A percentile compares a stretch with the other conserved stretches of the same genome.
phyloP scores from a whole-genome alignment of 495 filamentous ascomycete species.

The Penicillium arizonense region DNA sequence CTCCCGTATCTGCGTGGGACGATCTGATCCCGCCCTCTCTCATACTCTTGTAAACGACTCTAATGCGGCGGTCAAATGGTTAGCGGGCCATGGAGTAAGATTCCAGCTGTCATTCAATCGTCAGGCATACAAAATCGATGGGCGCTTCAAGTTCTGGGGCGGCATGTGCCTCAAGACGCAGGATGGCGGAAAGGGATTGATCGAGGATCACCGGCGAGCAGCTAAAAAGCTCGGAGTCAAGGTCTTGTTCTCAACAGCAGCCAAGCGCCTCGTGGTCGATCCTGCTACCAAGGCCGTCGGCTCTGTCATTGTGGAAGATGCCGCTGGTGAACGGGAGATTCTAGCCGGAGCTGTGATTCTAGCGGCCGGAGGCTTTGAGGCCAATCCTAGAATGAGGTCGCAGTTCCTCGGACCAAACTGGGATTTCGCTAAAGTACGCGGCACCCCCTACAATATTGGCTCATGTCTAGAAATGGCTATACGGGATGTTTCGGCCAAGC shows the following conservation, averaged over 20 bases:
- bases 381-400: constrained; percentile 49
- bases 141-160: constrained; percentile 60
- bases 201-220: constrained; percentile 45
- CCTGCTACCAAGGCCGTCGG: too few relatives aligned
- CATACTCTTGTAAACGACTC: constrained; percentile 46
- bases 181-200: constrained; percentile 57
- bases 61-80: constrained; percentile 51
- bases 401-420: constrained; percentile 61
- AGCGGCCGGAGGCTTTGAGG: constrained; percentile 61
- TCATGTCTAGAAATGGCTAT: constrained; percentile 51
- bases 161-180: constrained; percentile 55
- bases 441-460: constrained; percentile 60
- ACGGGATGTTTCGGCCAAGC: constrained; percentile 44
- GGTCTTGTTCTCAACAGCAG: too few relatives aligned
- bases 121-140: constrained; percentile 57
- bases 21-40: constrained; percentile 45
- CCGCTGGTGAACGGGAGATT: too few relatives aligned
- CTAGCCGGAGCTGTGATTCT: constrained; percentile 47
- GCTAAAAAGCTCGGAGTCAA: too few relatives aligned
- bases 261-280: too few relatives aligned
- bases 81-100: constrained; percentile 47
- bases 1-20: constrained; percentile 49
- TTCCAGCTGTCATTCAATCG: constrained; percentile 61
- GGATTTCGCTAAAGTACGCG: constrained; percentile 58
- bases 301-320: too few relatives aligned